Evolutionary conservation across 371 early-diverging fungal genomes (phyloP), one percentile per base, ranked within the genome.

Genomic region (Rhizomucor pusillus): DNA sequence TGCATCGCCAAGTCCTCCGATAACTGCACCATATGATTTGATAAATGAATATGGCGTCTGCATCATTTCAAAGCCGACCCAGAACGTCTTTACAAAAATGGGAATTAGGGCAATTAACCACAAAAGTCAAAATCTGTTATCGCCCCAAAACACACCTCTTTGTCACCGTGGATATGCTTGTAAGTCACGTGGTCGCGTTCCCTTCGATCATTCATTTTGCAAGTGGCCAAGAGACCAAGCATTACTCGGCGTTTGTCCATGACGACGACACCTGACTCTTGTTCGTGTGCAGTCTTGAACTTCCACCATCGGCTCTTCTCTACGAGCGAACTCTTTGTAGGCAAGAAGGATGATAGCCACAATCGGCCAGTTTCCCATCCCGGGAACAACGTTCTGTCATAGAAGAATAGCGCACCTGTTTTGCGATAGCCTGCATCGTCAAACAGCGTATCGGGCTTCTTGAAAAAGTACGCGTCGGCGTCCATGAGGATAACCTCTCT

Each of bases 381-480:
- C 11, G 64, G 51, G 25, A 77, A 74, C 3, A 82, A 65, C 0
- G 81, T 79, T 12, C 86, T 80, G 56, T 89, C 88, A 39, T 77
- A 71, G 62, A 84, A 89, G 59, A 86, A 86, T 2, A 88, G 52
- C 0, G 81, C 66, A 6, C 90, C 85, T 0, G 83, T 79, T 9
- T 66, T 57, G 18, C 62, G 46, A 56, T 86, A 90, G 0, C 79
- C 81, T 12, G 69, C 58, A 54, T 80, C 79, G 7, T 74, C 66
- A 62, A 85, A 85, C n/a, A 88, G 50, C 0, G 53, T 56, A 3
- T 70, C 79, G 0, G 91, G 90, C 20, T 73, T 64, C 52, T 83
- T 71, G 55, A 90, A 68, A 63, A 88, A 85, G 35, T 85, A 75
- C 5, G 73, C 85, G 52, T 91, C 91, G 1, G 90, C 88, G 66